Base-by-base conservation (phyloP, 176 grass and related monocot genomes). In the Themeda triandra region DNA sequence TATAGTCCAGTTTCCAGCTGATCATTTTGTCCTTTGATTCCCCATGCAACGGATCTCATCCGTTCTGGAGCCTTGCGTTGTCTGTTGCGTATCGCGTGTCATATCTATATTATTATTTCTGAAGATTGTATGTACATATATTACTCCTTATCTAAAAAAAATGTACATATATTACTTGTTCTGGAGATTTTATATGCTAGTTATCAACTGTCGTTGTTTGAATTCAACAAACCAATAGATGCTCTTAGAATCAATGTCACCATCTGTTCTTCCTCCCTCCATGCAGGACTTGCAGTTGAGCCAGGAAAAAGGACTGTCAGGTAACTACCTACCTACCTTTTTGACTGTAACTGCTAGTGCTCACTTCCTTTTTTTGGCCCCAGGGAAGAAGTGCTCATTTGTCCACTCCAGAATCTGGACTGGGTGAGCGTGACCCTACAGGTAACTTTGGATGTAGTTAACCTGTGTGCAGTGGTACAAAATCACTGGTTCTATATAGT, bases 11-110 rank as follows among this genome's bases (percentile, higher is more conserved):
- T 69, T 90, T 90, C 84, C 84, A 87, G 89, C 80, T 69, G 80
- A 83, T 69, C 49, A 21, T 60, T 62, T 87, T 83, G 80, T 83
- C 84, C 80, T 90, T 80, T 83, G 80, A 87, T 90, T 87, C 89
- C 80, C 75, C 68, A 69, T 83, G 89, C 89, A 35, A 69, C 62
- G 80, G 79, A 87, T 80, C 74, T 58, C 84, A 86, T 86, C 88
- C 84, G 58, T 86, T 86, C 32, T 79, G 84, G 84, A 90, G 74
- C 73, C 79, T 80, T 86, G 89, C 75, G 32, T 69, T 83, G 89
- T 87, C 89, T 75, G 89, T 75, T 83, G 60, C 25, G 59, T 24
- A 23, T 29, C 75, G 49, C 62, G 56, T 64, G 53, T 35, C 36
- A 24, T 37, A 51, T 85, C 42, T 81, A 54, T 37, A 13, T 6